Evolutionary conservation across 371 early-diverging fungal species (phyloP).

Genomic region (Mucor piriformis): DNA sequence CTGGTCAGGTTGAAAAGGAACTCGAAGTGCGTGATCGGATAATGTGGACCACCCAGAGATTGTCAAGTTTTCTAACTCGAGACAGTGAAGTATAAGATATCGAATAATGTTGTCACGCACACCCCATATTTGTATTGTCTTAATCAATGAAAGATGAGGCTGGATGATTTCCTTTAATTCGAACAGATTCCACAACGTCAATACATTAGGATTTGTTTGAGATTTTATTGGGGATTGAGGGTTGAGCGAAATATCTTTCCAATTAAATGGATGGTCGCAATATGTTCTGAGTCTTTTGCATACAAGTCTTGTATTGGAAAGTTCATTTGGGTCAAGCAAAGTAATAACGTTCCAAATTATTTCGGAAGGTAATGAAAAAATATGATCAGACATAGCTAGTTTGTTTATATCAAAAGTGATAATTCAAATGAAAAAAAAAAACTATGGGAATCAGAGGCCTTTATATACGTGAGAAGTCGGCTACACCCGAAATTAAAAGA

Average conservation of each 20-base stretch:
- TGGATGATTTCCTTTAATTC: slow-evolving; percentile 29
- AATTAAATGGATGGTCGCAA: slow-evolving; percentile 33
- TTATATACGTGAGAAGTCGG: too few species aligned
- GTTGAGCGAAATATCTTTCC: slow-evolving; percentile 26
- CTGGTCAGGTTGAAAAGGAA: background rate
- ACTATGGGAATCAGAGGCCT: too few species aligned
- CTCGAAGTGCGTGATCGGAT: slow-evolving; percentile 38
- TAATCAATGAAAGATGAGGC: slow-evolving; percentile 30
- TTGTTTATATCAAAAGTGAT: background rate
- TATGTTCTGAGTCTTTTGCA: slow-evolving; percentile 19
- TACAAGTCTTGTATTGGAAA: slow-evolving; percentile 22
- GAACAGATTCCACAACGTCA: slow-evolving; percentile 27
- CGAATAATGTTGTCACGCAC: slow-evolving; percentile 43
- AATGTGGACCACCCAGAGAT: slow-evolving; percentile 40
- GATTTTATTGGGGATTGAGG: background rate
- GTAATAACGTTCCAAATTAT: slow-evolving; percentile 10
- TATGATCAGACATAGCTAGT: background rate
- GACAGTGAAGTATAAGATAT: slow-evolving; percentile 32
- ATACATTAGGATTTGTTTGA: background rate
- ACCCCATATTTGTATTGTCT: slow-evolving; percentile 34
- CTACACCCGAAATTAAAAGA: too few species aligned
- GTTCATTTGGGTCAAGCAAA: slow-evolving; percentile 5
- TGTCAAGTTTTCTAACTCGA: slow-evolving; percentile 25
- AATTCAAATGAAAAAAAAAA: background rate
- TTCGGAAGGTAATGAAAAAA: slow-evolving; percentile 1